phyloP scores from a whole-genome alignment of 1,139 yeast species.

The Schwanniomyces etchellsii region DNA sequence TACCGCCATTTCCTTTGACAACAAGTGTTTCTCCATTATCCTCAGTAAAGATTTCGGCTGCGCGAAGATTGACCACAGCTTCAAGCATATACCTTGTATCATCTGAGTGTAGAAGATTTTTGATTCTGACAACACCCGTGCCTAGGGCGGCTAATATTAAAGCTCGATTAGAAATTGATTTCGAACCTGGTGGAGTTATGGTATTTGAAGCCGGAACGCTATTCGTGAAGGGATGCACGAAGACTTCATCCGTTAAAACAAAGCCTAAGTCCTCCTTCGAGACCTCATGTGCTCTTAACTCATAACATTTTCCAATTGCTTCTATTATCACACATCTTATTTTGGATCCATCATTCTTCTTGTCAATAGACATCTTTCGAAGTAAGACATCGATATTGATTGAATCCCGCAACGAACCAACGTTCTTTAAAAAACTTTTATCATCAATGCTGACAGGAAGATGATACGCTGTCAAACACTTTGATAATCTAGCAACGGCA shows the following conservation, averaged over 20 bases:
- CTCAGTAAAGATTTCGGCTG: slow-evolving; percentile 76
- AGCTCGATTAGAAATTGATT: slow-evolving; percentile 94
- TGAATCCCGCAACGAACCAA: slow-evolving; percentile 54
- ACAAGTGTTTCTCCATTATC: slow-evolving; percentile 88
- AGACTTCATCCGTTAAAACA: slow-evolving; percentile 76
- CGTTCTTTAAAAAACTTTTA: slow-evolving; percentile 53
- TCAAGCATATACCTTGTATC: slow-evolving; percentile 94
- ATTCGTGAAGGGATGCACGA: slow-evolving; percentile 52
- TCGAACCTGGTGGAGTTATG: slow-evolving; percentile 91
- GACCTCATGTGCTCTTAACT: slow-evolving; percentile 81
- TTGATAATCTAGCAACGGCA: slow-evolving; percentile 85
- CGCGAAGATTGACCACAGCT: slow-evolving; percentile 74
- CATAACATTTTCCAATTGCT: slow-evolving; percentile 83
- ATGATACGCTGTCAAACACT: slow-evolving; percentile 79
- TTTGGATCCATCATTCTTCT: slow-evolving; percentile 89
- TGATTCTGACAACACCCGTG: slow-evolving; percentile 73
- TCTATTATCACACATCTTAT: slow-evolving; percentile 84
- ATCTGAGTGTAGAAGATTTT: slow-evolving; percentile 86
- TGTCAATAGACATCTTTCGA: slow-evolving; percentile 89
- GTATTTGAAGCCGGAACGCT: slow-evolving; percentile 39
- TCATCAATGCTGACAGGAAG: slow-evolving; percentile 80
- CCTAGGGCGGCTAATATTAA: slow-evolving; percentile 89
- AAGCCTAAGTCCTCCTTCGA: slow-evolving; percentile 75
- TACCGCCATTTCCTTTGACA: slow-evolving; percentile 83
- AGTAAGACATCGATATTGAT: slow-evolving; percentile 71